A percentile compares a stretch with the other conserved stretches of the same genome.
phyloP scores from a whole-genome alignment of 768 basidiomycete species.

The Boletellus ananiceps region DNA sequence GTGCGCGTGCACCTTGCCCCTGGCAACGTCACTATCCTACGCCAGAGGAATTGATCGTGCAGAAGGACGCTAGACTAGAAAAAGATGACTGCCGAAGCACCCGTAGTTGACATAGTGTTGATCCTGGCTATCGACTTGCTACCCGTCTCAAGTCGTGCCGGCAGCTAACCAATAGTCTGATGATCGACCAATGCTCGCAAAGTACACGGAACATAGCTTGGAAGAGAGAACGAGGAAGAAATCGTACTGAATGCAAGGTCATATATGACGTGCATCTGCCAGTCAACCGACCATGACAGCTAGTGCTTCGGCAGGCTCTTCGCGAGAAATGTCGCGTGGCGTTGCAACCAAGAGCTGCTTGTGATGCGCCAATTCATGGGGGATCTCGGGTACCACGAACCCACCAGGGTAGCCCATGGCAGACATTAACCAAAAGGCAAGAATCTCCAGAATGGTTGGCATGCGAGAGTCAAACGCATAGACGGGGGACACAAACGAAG shows the following conservation, averaged over 20 bases:
- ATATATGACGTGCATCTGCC: not conserved
- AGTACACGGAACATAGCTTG: too few species aligned
- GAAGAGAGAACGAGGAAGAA: too few species aligned
- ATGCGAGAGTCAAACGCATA: slow-evolving; percentile 36
- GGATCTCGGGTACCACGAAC: slow-evolving; percentile 26
- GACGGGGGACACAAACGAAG: slow-evolving; percentile 47
- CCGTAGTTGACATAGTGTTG: too few species aligned
- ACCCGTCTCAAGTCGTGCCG: too few species aligned
- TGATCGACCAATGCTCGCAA: too few species aligned
- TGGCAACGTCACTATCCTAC: not conserved
- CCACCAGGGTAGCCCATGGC: slow-evolving; percentile 40
- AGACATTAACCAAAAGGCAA: slow-evolving; percentile 55
- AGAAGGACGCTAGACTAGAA: too few species aligned
- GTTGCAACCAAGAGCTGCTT: slow-evolving; percentile 26
- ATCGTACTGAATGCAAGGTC: too few species aligned
- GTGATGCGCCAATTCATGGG: slow-evolving; percentile 15
- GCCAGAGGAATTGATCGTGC: too few species aligned
- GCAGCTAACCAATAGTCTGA: too few species aligned
- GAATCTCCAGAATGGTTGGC: slow-evolving; percentile 49
- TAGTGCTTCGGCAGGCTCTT: slow-evolving; percentile 18
- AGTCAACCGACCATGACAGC: slow-evolving; percentile 15
- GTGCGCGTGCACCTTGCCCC: too few species aligned
- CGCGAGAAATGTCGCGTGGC: slow-evolving; percentile 22
- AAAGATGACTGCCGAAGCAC: too few species aligned
- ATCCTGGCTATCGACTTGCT: too few species aligned